Percentiles rank a stretch among this genome's conserved stretches.
These are phyloP conservation scores for Botrytis hyacinthi DNA, from an alignment of 2,329 filamentous ascomycete genomes.

Conservation along the genomic window DNA sequence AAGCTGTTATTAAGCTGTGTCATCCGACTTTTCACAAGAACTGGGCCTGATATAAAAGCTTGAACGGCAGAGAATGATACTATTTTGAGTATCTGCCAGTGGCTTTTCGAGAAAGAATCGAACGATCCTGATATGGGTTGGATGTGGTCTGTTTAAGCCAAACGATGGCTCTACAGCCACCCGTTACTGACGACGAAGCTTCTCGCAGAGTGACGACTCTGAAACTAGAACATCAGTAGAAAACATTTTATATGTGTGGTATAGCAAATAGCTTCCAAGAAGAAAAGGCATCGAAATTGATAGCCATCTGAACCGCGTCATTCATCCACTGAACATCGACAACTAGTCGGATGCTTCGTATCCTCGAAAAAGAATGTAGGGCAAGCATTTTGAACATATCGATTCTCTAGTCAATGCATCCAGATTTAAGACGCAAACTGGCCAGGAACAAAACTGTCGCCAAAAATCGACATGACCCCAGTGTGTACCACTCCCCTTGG, in stretches of 20 bases:
- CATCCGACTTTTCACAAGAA: neutral
- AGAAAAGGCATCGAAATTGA: no score
- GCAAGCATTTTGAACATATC: neutral
- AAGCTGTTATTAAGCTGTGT: neutral
- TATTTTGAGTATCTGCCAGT: neutral
- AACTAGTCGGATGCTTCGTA: neutral
- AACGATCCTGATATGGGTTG: neutral
- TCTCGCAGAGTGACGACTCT: neutral
- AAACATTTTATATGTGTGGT: neutral
- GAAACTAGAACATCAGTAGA: neutral
- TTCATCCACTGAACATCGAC: neutral
- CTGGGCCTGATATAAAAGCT: neutral
- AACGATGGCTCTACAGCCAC: neutral
- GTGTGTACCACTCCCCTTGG: neutral
- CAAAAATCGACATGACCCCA: neutral
- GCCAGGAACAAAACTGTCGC: neutral
- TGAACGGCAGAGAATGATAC: neutral
- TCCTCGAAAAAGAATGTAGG: no score
- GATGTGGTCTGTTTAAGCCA: neutral
- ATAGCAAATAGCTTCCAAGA: neutral
- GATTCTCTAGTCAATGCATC: neutral
- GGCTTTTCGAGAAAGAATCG: accelerated
- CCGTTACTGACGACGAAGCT: neutral
- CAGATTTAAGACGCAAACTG: neutral
- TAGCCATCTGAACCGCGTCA: neutral